phyloP scores from a whole-genome alignment of 2,329 filamentous ascomycete genomes.

The Neopestalotiopsis sp. region DNA sequence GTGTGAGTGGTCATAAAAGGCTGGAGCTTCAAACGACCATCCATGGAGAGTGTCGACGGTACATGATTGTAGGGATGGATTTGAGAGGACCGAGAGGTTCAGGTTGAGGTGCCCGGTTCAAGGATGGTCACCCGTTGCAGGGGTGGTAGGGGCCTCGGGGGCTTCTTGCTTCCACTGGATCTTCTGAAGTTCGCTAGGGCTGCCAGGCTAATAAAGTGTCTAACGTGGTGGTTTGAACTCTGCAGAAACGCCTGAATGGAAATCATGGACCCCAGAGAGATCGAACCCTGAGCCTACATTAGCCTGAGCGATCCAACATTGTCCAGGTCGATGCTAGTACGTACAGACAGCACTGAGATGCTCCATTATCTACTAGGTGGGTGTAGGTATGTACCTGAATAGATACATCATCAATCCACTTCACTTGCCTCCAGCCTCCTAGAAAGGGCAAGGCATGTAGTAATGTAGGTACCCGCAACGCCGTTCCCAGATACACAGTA shows the following conservation, averaged over 20 bases:
- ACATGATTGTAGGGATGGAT: background rate
- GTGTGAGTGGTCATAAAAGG: background rate
- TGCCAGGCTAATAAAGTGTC: background rate
- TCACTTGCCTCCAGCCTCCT: too few species aligned
- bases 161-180: background rate
- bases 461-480: background rate
- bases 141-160: background rate
- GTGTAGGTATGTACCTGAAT: too few species aligned
- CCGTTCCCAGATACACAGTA: background rate
- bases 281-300: background rate
- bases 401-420: too few species aligned
- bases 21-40: background rate
- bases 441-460: too few species aligned
- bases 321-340: background rate
- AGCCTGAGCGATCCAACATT: background rate
- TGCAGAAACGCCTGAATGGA: background rate
- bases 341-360: too few species aligned
- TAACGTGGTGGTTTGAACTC: background rate
- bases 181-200: background rate
- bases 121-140: background rate
- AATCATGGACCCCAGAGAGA: background rate
- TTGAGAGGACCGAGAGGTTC: background rate
- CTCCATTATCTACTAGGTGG: too few species aligned
- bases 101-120: conserved; percentile 6
- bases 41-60: background rate